A percentile compares a stretch with the other conserved stretches of the same genome.
Evolutionary conservation across 2,329 filamentous ascomycete species (phyloP).

Genomic region (Hypoxylon rubiginosum): DNA sequence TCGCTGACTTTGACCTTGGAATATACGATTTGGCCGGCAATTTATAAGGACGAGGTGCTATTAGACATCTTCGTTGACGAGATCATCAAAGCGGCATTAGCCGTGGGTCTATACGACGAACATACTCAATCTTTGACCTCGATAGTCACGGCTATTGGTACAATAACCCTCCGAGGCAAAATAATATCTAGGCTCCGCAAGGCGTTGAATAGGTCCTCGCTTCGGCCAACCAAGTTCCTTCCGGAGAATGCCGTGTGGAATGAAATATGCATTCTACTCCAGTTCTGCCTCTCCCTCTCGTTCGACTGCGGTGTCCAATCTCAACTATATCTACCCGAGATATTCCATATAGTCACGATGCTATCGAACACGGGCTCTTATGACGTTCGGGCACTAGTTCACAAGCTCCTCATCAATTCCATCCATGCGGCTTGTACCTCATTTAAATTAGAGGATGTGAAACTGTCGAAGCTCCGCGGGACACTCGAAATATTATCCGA

Average conservation of each 20-base stretch:
- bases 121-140: conserved; percentile 72
- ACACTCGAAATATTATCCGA: conserved; percentile 72
- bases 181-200: conserved; percentile 75
- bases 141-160: conserved; percentile 73
- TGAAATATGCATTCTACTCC: conserved; percentile 76
- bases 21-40: conserved; percentile 74
- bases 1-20: conserved; percentile 72
- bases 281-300: conserved; percentile 75
- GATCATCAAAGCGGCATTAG: conserved; percentile 72
- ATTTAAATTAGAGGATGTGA: conserved; percentile 72
- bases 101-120: conserved; percentile 69
- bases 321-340: conserved; percentile 75
- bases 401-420: conserved; percentile 74
- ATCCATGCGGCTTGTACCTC: conserved; percentile 77
- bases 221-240: conserved; percentile 74
- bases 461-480: conserved; percentile 66
- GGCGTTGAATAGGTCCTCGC: conserved; percentile 74
- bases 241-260: conserved; percentile 77
- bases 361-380: conserved; percentile 73
- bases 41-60: conserved; percentile 74
- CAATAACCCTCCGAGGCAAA: conserved; percentile 74
- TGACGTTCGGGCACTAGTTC: conserved; percentile 70
- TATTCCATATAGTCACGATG: conserved; percentile 80
- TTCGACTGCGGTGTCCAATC: conserved; percentile 77
- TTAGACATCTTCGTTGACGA: conserved; percentile 77